phyloP scores from a whole-genome alignment of 768 basidiomycete genomes.

The Filobasidium wieringae region DNA sequence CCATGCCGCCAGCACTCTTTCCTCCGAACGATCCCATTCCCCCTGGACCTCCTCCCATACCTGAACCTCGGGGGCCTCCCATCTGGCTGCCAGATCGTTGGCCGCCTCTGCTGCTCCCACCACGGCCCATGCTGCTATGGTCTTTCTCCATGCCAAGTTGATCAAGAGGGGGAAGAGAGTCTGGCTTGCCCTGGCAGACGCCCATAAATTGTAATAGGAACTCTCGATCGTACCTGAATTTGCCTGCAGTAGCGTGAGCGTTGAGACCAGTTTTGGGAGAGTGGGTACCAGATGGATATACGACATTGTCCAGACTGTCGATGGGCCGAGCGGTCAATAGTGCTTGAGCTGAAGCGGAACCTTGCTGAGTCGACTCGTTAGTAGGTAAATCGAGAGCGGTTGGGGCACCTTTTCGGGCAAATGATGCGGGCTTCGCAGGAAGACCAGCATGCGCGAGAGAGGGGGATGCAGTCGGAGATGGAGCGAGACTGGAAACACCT shows the following conservation, averaged over 20 bases:
- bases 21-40: conserved; percentile 31
- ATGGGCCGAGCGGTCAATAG: conserved; percentile 74
- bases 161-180: conserved; percentile 73
- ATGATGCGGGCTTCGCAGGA: conserved; percentile 28
- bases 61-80: neutral
- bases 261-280: conserved; percentile 81
- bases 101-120: conserved; percentile 50
- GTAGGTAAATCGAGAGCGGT: conserved; percentile 20
- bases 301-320: conserved; percentile 61
- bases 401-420: conserved; percentile 17
- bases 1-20: conserved; percentile 28
- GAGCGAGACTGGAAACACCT: conserved; percentile 8
- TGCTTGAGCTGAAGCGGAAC: conserved; percentile 32
- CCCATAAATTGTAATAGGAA: conserved; percentile 95
- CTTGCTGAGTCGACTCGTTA: conserved; percentile 16
- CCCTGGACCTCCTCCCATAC: conserved; percentile 45
- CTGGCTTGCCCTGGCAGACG: conserved; percentile 90
- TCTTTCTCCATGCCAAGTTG: conserved; percentile 75
- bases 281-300: conserved; percentile 70
- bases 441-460: conserved; percentile 23
- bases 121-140: conserved; percentile 44
- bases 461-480: conserved; percentile 29
- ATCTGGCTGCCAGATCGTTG: conserved; percentile 13
- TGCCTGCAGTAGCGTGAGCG: conserved; percentile 66
- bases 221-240: conserved; percentile 94